A percentile compares a stretch with the other conserved stretches of the same genome.
Evolutionary conservation across 805 yeast species (phyloP).

Genomic region (Scheffersomyces coipomensis): DNA sequence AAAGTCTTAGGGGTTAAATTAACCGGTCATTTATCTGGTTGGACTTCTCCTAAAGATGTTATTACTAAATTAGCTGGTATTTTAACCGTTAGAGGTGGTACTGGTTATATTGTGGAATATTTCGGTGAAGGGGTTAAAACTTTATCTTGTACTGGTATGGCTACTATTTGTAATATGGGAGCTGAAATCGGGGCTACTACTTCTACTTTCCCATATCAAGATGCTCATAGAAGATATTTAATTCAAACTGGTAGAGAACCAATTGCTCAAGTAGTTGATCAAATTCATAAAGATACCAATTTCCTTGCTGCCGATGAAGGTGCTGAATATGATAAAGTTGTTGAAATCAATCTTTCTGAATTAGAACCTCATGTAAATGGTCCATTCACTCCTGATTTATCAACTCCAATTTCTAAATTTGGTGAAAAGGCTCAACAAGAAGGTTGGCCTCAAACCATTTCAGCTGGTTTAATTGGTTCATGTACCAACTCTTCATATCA

Average conservation of each 20-base stretch:
- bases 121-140: slow-evolving; percentile 91
- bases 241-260: slow-evolving; percentile 80
- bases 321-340: slow-evolving; percentile 86
- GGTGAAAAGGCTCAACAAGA: slow-evolving; percentile 66
- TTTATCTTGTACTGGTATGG: slow-evolving; percentile 98
- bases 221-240: slow-evolving; percentile 75
- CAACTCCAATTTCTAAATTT: slow-evolving; percentile 87
- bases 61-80: slow-evolving; percentile 90
- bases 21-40: slow-evolving; percentile 84
- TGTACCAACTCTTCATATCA: slow-evolving; percentile 98
- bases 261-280: slow-evolving; percentile 77
- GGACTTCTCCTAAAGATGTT: slow-evolving; percentile 98
- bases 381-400: slow-evolving; percentile 97
- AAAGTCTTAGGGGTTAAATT: slow-evolving; percentile 90
- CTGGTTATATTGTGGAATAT: slow-evolving; percentile 94
- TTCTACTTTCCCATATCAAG: slow-evolving; percentile 92
- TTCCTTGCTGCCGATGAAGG: slow-evolving; percentile 83
- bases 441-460: slow-evolving; percentile 82
- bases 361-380: slow-evolving; percentile 97
- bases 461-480: slow-evolving; percentile 95
- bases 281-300: slow-evolving; percentile 53
- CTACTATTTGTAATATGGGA: slow-evolving; percentile 99
- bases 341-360: slow-evolving; percentile 82
- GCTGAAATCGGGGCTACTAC: slow-evolving; percentile 99
- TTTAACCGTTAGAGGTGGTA: slow-evolving; percentile 96